Evolutionary conservation across 1,284 basidiomycete genomes (phyloP).

Genomic region (Rhodotorula sp.): DNA sequence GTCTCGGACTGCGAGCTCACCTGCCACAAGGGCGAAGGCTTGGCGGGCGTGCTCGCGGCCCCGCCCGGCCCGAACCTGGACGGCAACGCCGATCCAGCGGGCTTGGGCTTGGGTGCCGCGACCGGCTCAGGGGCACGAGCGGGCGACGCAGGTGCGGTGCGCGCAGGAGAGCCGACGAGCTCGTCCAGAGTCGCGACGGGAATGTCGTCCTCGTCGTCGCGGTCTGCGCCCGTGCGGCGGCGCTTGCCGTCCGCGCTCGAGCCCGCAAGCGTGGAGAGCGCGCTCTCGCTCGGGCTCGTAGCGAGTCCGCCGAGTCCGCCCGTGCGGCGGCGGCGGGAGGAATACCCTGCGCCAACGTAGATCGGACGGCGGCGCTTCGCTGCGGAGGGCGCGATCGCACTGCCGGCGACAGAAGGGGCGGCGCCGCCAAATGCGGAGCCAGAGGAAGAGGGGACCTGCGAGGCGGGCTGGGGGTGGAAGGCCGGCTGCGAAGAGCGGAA

Average conservation of each 20-base stretch:
- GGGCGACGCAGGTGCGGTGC: neutral
- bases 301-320: neutral
- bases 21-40: conserved; percentile 39
- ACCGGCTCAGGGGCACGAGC: neutral
- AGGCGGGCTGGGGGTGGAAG: neutral
- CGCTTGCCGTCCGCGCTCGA: conserved; percentile 28
- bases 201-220: conserved; percentile 13
- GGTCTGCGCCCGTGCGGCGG: conserved; percentile 9
- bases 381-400: neutral
- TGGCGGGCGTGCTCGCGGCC: conserved; percentile 19
- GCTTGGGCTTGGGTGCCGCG: neutral
- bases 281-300: conserved; percentile 19
- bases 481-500: conserved; percentile 8
- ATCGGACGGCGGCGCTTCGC: conserved; percentile 29
- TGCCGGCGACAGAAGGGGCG: neutral
- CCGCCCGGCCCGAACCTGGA: neutral
- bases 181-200: conserved; percentile 19
- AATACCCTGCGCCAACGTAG: conserved; percentile 42
- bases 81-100: neutral
- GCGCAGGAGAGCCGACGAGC: conserved; percentile 1
- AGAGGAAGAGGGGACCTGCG: neutral
- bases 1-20: conserved; percentile 31
- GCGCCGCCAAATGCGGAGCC: conserved; percentile 1
- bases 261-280: neutral
- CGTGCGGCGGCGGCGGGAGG: conserved; percentile 17